phyloP scores from a whole-genome alignment of 2,329 filamentous ascomycete genomes.

The Tolypocladium amazonense region DNA sequence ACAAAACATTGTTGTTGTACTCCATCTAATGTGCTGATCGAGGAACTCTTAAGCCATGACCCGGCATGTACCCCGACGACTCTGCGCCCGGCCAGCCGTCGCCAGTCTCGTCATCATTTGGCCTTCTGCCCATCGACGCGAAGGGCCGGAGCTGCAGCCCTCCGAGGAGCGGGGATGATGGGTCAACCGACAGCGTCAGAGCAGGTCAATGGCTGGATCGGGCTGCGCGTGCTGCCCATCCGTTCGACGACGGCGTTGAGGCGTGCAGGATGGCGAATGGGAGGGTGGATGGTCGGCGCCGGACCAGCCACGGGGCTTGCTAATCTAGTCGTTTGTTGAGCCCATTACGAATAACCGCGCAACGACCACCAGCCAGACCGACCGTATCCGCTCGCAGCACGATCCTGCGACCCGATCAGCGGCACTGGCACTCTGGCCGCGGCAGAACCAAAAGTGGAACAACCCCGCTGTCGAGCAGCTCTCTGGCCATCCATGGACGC shows the following conservation, averaged over 20 bases:
- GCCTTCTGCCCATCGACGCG: neutral
- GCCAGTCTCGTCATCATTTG: neutral
- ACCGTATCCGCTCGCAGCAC: neutral
- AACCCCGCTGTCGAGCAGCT: neutral
- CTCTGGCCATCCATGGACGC: neutral
- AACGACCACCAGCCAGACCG: neutral
- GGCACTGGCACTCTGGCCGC: neutral
- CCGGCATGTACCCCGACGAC: neutral
- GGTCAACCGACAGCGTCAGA: neutral
- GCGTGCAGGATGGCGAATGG: neutral
- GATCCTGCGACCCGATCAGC: neutral
- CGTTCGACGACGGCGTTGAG: neutral
- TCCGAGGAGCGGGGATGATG: neutral
- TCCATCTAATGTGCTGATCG: too few species aligned
- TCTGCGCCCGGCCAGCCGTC: neutral
- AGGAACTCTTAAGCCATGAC: neutral
- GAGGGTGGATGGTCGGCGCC: neutral
- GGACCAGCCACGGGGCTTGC: neutral
- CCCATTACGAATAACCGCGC: neutral
- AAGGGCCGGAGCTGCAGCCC: neutral
- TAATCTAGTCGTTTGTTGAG: neutral
- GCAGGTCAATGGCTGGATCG: neutral
- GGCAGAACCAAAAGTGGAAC: neutral
- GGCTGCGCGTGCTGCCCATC: neutral
- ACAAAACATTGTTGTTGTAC: neutral